These are phyloP conservation scores for Botrytis squamosa DNA, from an alignment of 2,329 filamentous ascomycete species.

Conservation along the genomic window DNA sequence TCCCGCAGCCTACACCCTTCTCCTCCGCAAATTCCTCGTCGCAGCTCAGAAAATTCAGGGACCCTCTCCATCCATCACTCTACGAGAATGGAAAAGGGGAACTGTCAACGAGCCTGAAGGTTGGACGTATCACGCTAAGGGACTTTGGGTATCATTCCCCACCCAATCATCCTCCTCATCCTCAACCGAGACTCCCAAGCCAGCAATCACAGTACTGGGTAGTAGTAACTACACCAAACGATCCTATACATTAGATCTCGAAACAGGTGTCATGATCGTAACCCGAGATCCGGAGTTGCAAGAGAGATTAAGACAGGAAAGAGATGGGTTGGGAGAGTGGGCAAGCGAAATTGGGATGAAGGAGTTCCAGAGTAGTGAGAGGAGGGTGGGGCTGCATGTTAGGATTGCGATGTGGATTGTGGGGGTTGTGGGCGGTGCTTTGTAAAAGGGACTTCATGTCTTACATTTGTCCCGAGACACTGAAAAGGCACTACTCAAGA, in stretches of 20 bases:
- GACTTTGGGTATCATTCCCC: constrained; percentile 77
- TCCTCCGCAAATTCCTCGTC: constrained; percentile 76
- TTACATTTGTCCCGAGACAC: not conserved
- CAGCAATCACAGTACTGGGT: constrained; percentile 60
- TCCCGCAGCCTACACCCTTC: constrained; percentile 86
- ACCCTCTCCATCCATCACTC: constrained; percentile 49
- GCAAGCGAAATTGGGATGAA: constrained; percentile 67
- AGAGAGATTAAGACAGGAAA: constrained; percentile 72
- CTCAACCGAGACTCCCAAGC: not conserved
- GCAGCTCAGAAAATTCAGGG: constrained; percentile 38
- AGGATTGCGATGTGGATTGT: constrained; percentile 94
- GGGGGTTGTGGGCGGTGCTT: constrained; percentile 77
- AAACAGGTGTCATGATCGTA: constrained; percentile 82
- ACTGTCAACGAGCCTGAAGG: constrained; percentile 76
- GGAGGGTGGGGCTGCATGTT: constrained; percentile 82
- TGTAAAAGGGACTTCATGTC: constrained; percentile 49
- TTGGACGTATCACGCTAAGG: constrained; percentile 99
- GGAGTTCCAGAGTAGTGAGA: constrained; percentile 77
- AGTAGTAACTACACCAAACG: constrained; percentile 95
- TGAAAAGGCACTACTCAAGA: not conserved
- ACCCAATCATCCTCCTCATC: not conserved
- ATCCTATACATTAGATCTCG: constrained; percentile 88
- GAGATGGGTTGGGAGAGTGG: constrained; percentile 74
- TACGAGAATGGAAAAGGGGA: constrained; percentile 87
- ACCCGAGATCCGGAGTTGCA: constrained; percentile 74